Evolutionary conservation across 2,329 filamentous ascomycete species (phyloP).

Genomic region (Emmonsia crescens): DNA sequence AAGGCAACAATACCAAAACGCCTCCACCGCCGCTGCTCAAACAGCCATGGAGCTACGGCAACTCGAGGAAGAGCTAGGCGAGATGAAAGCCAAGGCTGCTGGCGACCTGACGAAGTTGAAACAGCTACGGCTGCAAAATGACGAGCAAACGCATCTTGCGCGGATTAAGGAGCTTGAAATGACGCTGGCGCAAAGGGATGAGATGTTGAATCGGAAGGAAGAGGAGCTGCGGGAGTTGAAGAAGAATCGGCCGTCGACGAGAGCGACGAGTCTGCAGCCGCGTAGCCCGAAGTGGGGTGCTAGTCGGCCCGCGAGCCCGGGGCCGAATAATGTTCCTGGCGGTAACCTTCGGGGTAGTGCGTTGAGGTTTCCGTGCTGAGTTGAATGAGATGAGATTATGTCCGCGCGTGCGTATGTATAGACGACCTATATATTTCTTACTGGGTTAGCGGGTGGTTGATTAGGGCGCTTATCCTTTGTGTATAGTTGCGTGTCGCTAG

Average conservation of each 20-base stretch:
- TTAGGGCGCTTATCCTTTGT: background rate
- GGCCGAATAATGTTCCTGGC: slow-evolving; percentile 22
- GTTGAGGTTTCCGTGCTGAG: slow-evolving; percentile 21
- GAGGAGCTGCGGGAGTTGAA: slow-evolving; percentile 36
- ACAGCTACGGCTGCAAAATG: slow-evolving; percentile 27
- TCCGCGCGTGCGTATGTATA: background rate
- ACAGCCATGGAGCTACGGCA: slow-evolving; percentile 28
- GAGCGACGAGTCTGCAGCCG: slow-evolving; percentile 34
- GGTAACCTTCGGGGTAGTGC: slow-evolving; percentile 19
- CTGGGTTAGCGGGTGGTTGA: background rate
- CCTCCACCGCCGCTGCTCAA: slow-evolving; percentile 34
- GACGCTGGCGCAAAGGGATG: slow-evolving; percentile 26
- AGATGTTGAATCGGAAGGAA: slow-evolving; percentile 32
- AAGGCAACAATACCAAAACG: slow-evolving; percentile 37
- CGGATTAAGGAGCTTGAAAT: slow-evolving; percentile 31
- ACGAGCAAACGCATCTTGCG: slow-evolving; percentile 25
- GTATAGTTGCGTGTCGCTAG: background rate
- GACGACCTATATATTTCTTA: background rate
- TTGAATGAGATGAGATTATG: background rate
- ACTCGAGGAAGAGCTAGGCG: slow-evolving; percentile 28
- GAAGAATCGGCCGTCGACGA: slow-evolving; percentile 33
- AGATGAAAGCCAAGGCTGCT: slow-evolving; percentile 27
- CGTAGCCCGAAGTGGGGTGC: slow-evolving; percentile 31
- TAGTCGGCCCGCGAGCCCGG: slow-evolving; percentile 31
- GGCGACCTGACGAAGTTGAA: slow-evolving; percentile 28